Percentiles rank a stretch among this genome's conserved stretches.
Conservation (phyloP, 768 basidiomycete species). For the Lactarius trivialis region DNA sequence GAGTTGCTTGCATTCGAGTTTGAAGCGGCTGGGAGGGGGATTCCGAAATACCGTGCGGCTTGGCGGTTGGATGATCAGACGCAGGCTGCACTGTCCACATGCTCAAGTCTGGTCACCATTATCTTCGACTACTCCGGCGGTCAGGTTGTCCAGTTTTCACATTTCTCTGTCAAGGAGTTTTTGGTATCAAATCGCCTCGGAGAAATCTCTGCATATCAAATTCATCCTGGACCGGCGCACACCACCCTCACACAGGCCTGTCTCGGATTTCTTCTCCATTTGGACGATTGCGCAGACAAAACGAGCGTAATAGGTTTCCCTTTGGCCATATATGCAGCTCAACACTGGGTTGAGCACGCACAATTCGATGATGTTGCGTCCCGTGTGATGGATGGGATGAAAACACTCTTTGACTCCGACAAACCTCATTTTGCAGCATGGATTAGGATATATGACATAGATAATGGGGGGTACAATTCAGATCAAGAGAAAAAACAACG, state of each 20-base stretch:
- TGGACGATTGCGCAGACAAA: neutral
- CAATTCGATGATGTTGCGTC: neutral
- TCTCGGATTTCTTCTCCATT: neutral
- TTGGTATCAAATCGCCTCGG: neutral
- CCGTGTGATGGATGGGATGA: neutral
- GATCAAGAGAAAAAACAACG: no score
- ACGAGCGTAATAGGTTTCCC: neutral
- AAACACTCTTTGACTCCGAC: neutral
- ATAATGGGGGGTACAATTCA: neutral
- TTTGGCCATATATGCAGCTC: neutral
- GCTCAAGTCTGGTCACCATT: neutral
- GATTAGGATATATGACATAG: neutral
- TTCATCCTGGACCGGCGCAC: neutral
- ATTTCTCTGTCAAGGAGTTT: neutral
- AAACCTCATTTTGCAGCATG: neutral
- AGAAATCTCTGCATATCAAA: neutral
- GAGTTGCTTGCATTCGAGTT: neutral
- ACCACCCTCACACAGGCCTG: neutral
- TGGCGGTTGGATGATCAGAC: neutral
- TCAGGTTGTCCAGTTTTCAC: neutral
- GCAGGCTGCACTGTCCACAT: neutral
- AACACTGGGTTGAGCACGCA: neutral
- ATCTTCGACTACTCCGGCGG: neutral
- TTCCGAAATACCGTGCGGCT: neutral
- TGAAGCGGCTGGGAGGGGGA: neutral